Conservation (phyloP, 495 filamentous ascomycete species). For the Talaromyces trachyspermus region DNA sequence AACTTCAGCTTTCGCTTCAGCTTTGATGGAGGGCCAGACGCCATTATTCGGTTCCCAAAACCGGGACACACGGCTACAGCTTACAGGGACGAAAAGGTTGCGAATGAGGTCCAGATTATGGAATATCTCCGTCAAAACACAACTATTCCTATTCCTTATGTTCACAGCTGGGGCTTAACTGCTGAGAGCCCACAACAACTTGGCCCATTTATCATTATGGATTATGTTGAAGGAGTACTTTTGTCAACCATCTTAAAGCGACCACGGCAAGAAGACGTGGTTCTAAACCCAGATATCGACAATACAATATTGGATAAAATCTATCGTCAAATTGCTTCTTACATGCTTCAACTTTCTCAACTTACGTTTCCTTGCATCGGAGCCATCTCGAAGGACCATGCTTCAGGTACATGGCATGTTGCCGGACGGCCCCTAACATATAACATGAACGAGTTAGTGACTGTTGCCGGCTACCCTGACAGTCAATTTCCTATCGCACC, state of each 20-base stretch:
- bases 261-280: slow-evolving; percentile 23
- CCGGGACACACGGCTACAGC: slow-evolving; percentile 21
- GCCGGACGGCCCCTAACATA: slow-evolving; percentile 28
- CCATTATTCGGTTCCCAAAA: slow-evolving; percentile 28
- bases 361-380: slow-evolving; percentile 29
- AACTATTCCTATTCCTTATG: slow-evolving; percentile 29
- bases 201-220: slow-evolving; percentile 36
- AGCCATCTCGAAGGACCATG: slow-evolving; percentile 25
- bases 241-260: slow-evolving; percentile 24
- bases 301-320: slow-evolving; percentile 21
- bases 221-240: slow-evolving; percentile 27
- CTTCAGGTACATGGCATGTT: slow-evolving; percentile 22
- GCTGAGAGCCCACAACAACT: slow-evolving; percentile 28
- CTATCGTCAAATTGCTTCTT: slow-evolving; percentile 29
- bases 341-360: slow-evolving; percentile 30
- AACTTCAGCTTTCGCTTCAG: slow-evolving; percentile 26
- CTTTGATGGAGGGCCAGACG: slow-evolving; percentile 22
- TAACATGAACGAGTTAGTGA: slow-evolving; percentile 35
- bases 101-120: slow-evolving; percentile 30
- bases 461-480: slow-evolving; percentile 25
- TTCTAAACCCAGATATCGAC: slow-evolving; percentile 28
- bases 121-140: slow-evolving; percentile 30
- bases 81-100: slow-evolving; percentile 29
- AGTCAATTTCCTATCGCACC: slow-evolving; percentile 24
- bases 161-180: slow-evolving; percentile 26